Conservation (phyloP, 2,329 filamentous ascomycete genomes). For the Myotisia sp. region DNA sequence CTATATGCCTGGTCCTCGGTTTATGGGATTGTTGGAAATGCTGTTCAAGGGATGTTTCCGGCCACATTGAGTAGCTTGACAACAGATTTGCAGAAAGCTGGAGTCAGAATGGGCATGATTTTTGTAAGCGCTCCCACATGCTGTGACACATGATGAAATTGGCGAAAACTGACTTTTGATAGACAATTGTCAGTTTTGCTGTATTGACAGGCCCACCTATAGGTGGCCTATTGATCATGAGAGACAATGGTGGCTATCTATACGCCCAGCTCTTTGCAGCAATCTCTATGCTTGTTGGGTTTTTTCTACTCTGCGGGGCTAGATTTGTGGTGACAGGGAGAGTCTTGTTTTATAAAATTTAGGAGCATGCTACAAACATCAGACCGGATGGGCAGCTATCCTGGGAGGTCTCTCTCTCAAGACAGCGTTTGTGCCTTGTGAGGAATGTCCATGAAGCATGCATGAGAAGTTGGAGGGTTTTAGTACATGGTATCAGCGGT, state of each 20-base stretch:
- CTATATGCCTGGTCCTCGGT: slow-evolving; percentile 49
- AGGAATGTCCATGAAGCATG: too few relatives aligned
- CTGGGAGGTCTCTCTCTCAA: too few relatives aligned
- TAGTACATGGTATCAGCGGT: too few relatives aligned
- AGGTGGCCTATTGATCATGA: slow-evolving; percentile 38
- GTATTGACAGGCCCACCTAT: slow-evolving; percentile 42
- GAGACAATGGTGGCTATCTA: slow-evolving; percentile 32
- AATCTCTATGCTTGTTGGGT: slow-evolving; percentile 30
- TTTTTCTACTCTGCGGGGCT: slow-evolving; percentile 28
- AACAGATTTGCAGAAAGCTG: slow-evolving; percentile 38
- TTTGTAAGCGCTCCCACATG: too few relatives aligned
- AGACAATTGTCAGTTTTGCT: slow-evolving; percentile 39
- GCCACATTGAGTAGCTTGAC: slow-evolving; percentile 44
- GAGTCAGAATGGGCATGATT: slow-evolving; percentile 43
- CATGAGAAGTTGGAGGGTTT: too few relatives aligned
- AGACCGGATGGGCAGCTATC: too few relatives aligned
- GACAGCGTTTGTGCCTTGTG: too few relatives aligned
- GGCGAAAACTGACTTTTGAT: too few relatives aligned
- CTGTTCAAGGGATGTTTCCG: slow-evolving; percentile 52
- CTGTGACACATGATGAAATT: too few relatives aligned
- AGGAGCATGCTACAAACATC: too few relatives aligned
- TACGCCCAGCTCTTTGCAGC: slow-evolving; percentile 41
- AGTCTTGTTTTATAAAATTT: too few relatives aligned
- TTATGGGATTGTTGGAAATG: slow-evolving; percentile 51
- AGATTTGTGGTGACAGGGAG: too few relatives aligned